Evolutionary conservation across 23 red algal genomes (phyloP).

Genomic region (Gracilariopsis chorda): DNA sequence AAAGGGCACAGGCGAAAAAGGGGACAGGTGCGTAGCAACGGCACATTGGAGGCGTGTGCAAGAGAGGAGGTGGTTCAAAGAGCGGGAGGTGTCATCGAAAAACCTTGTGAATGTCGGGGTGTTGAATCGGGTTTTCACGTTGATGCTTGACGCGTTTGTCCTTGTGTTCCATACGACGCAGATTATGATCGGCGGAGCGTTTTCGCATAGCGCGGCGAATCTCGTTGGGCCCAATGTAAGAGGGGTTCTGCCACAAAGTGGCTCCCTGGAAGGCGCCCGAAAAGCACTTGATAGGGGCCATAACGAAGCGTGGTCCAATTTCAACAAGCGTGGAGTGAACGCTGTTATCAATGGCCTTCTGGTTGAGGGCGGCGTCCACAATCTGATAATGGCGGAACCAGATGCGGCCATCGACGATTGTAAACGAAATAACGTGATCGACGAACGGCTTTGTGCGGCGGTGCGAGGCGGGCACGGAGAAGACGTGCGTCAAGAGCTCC

Average conservation of each 20-base stretch:
- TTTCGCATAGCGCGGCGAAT: constrained; percentile 75
- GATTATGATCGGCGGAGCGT: constrained; percentile 30
- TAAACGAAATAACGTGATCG: constrained; percentile 86
- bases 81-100: constrained; percentile 21
- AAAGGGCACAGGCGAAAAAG: no score
- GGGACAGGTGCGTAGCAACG: no score
- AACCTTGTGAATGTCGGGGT: constrained; percentile 49
- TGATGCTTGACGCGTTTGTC: constrained; percentile 36
- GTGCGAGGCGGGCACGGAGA: constrained; percentile 68
- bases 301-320: constrained; percentile 95
- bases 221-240: constrained; percentile 89
- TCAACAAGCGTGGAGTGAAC: constrained; percentile 68
- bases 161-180: background rate
- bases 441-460: constrained; percentile 87
- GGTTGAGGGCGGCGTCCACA: constrained; percentile 67
- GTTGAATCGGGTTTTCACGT: constrained; percentile 12
- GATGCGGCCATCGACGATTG: constrained; percentile 74
- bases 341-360: constrained; percentile 45
- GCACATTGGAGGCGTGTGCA: background rate
- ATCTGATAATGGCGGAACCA: constrained; percentile 99
- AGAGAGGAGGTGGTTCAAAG: background rate
- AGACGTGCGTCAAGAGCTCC: constrained; percentile 77
- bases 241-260: constrained; percentile 83
- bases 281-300: constrained; percentile 90
- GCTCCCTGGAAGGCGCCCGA: constrained; percentile 74